phyloP scores from a whole-genome alignment of 176 grass and related monocot species.

The Oropetium thomaeum region DNA sequence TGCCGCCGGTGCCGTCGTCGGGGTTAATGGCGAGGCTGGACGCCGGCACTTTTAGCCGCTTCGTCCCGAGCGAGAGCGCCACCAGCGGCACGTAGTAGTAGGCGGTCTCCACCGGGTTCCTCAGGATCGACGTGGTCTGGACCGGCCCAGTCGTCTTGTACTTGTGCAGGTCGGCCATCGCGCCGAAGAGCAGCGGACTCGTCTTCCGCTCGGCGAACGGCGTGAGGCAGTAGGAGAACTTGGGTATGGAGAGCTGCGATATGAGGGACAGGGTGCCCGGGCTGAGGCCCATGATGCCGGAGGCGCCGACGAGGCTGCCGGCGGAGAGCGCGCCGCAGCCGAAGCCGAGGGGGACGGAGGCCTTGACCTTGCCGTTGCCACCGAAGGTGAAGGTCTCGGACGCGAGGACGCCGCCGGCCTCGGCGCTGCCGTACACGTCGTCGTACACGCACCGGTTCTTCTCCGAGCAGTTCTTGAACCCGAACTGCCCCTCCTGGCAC shows the following conservation, averaged over 20 bases:
- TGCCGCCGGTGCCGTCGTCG: conserved; percentile 37
- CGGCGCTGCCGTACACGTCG: conserved; percentile 39
- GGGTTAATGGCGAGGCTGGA: not conserved
- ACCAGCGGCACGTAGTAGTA: conserved; percentile 43
- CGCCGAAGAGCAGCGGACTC: conserved; percentile 29
- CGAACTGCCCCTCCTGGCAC: conserved; percentile 43
- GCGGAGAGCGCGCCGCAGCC: conserved; percentile 27
- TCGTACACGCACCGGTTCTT: conserved; percentile 34
- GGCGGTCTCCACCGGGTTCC: not conserved
- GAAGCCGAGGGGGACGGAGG: conserved; percentile 26
- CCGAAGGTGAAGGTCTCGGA: conserved; percentile 63
- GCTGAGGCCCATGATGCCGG: conserved; percentile 36
- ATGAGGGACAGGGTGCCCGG: conserved; percentile 21
- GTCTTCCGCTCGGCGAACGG: conserved; percentile 20
- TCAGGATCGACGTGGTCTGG: conserved; percentile 14
- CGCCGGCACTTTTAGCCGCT: conserved; percentile 17
- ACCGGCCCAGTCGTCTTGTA: conserved; percentile 23
- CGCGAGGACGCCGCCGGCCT: conserved; percentile 35
- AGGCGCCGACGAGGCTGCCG: conserved; percentile 2
- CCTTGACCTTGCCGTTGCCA: not conserved
- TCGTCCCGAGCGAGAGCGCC: conserved; percentile 13
- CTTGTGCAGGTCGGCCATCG: conserved; percentile 27
- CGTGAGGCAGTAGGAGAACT: conserved; percentile 45
- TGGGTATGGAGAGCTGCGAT: conserved; percentile 5
- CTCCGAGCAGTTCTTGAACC: conserved; percentile 17